phyloP scores from a whole-genome alignment of 2,329 filamentous ascomycete species.

The Colletotrichum sp. region DNA sequence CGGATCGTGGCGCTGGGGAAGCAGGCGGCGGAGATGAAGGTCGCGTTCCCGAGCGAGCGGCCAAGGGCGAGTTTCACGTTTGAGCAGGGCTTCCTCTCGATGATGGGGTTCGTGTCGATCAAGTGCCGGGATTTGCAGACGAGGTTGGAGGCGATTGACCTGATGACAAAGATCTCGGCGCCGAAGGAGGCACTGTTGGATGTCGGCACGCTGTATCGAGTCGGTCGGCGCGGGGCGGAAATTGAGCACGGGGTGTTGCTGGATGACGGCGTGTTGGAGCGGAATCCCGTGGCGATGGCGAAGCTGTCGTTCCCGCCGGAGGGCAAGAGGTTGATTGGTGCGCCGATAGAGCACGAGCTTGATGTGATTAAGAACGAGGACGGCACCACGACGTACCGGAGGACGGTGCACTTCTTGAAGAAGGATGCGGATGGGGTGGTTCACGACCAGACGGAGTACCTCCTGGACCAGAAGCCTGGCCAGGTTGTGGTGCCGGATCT shows the following conservation, averaged over 20 bases:
- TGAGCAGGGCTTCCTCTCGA: neutral
- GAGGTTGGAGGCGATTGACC: conserved; percentile 39
- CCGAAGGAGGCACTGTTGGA: conserved; percentile 25
- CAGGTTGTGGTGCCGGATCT: neutral
- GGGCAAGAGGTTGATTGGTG: neutral
- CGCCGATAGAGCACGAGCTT: conserved; percentile 5
- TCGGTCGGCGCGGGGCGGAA: conserved; percentile 1
- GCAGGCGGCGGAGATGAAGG: neutral
- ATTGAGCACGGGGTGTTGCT: conserved; percentile 14
- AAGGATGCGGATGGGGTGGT: neutral
- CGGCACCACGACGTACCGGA: neutral
- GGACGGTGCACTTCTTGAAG: neutral
- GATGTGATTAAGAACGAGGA: neutral
- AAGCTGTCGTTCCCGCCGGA: neutral
- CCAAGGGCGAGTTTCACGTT: conserved; percentile 5
- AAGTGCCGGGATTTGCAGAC: conserved; percentile 32
- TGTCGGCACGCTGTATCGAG: conserved; percentile 1
- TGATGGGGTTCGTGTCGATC: neutral
- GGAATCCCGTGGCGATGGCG: neutral
- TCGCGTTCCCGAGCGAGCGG: conserved; percentile 23
- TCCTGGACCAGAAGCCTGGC: conserved; percentile 1
- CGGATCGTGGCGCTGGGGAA: conserved; percentile 37
- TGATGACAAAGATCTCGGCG: conserved; percentile 22
- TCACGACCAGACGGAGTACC: neutral
- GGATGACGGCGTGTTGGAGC: conserved; percentile 4